Evolutionary conservation across 352 stramenopile genomes (phyloP).

Genomic region (Pythium aristosporum): DNA sequence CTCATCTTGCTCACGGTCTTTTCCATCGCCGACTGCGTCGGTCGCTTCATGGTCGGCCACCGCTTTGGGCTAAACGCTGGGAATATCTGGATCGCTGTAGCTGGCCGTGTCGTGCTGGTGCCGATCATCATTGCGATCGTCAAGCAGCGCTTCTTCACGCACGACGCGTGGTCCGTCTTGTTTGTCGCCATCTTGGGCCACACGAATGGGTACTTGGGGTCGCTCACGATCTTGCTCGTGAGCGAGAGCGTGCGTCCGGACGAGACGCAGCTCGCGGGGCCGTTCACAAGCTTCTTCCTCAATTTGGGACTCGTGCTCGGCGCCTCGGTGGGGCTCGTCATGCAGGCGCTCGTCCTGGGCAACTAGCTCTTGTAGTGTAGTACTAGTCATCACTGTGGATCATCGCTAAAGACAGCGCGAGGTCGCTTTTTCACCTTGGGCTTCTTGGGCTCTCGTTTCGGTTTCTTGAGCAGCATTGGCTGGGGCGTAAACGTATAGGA

Average conservation of each 20-base stretch:
- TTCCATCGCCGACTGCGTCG: slow-evolving; percentile 64
- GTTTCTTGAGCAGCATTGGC: slow-evolving; percentile 34
- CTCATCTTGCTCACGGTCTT: slow-evolving; percentile 81
- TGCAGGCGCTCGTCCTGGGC: slow-evolving; percentile 61
- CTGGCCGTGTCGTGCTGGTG: slow-evolving; percentile 57
- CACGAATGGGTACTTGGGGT: slow-evolving; percentile 81
- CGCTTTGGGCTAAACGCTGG: slow-evolving; percentile 55
- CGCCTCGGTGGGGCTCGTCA: slow-evolving; percentile 55
- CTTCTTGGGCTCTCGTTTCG: slow-evolving; percentile 13
- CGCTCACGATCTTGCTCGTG: slow-evolving; percentile 79
- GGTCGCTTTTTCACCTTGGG: neutral
- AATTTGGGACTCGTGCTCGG: slow-evolving; percentile 84
- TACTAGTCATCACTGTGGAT: neutral
- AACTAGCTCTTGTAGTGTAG: slow-evolving; percentile 15
- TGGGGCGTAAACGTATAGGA: slow-evolving; percentile 45
- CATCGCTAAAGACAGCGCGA: neutral
- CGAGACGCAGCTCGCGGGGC: slow-evolving; percentile 68
- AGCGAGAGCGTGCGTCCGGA: slow-evolving; percentile 72
- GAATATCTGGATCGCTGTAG: slow-evolving; percentile 68
- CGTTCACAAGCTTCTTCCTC: slow-evolving; percentile 85
- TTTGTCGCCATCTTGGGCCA: slow-evolving; percentile 68
- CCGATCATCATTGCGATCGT: slow-evolving; percentile 73
- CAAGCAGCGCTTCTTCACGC: slow-evolving; percentile 64
- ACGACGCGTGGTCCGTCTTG: slow-evolving; percentile 70
- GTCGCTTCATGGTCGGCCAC: slow-evolving; percentile 70